Conservation (phyloP, 805 yeast species). For the Suhomyces prunicola region DNA sequence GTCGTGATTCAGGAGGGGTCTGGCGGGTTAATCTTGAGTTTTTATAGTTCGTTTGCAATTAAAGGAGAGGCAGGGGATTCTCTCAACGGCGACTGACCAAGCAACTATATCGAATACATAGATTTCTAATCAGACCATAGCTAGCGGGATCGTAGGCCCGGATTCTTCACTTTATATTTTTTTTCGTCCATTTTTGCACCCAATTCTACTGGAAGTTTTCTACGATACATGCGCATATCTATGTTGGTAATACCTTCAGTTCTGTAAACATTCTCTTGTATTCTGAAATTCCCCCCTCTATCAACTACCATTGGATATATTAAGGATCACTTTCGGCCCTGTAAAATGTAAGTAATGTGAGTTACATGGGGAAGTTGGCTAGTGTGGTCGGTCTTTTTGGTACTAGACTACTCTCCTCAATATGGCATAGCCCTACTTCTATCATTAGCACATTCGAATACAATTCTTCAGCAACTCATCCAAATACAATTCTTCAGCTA, state of each 20-base stretch:
- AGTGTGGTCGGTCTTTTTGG: neutral
- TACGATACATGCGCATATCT: neutral
- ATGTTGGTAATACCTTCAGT: neutral
- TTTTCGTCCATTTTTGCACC: neutral
- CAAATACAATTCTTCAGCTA: no score
- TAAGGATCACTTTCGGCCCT: no score
- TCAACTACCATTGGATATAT: no score
- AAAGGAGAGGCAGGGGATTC: neutral
- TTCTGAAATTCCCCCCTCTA: neutral
- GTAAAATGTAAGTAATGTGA: no score
- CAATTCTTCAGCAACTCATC: no score
- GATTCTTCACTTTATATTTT: neutral
- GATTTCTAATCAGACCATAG: neutral
- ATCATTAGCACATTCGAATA: no score
- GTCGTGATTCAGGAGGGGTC: neutral
- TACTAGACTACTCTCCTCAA: no score
- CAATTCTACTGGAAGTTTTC: neutral
- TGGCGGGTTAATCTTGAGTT: neutral
- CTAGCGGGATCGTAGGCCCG: neutral
- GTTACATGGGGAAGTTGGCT: neutral
- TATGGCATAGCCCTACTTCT: no score
- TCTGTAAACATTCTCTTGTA: no score
- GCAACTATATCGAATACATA: neutral
- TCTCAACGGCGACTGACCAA: neutral
- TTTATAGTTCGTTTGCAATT: neutral